These are phyloP conservation scores for Rhizopogon vulgaris DNA, from an alignment of 768 basidiomycete genomes.

Conservation along the genomic window DNA sequence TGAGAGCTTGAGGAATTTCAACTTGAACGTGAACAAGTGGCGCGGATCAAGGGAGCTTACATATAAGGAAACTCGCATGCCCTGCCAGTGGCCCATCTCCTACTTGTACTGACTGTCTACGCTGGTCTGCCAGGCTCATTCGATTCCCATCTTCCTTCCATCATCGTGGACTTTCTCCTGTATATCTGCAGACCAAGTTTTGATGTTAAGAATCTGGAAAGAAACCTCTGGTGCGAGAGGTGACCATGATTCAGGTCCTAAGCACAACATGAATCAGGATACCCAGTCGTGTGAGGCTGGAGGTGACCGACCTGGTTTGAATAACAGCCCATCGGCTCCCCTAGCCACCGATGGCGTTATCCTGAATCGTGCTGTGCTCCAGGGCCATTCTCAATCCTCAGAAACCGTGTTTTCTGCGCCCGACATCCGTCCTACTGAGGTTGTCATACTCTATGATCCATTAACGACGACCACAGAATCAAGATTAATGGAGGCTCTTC, in stretches of 20 bases:
- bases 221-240: conserved; percentile 39
- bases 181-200: background rate
- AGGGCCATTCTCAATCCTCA: conserved; percentile 8
- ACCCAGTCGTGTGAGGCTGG: conserved; percentile 22
- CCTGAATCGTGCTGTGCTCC: conserved; percentile 4
- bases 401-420: conserved; percentile 26
- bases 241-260: conserved; percentile 2
- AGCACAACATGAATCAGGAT: conserved; percentile 15
- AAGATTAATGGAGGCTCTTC: conserved; percentile 42
- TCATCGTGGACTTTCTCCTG: background rate
- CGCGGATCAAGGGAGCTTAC: too few species aligned
- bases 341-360: conserved; percentile 7
- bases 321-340: conserved; percentile 12
- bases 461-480: conserved; percentile 29
- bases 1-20: background rate
- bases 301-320: conserved; percentile 19
- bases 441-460: conserved; percentile 50
- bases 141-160: background rate
- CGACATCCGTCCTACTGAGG: conserved; percentile 40
- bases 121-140: background rate
- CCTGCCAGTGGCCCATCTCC: too few species aligned
- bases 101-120: too few species aligned
- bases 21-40: too few species aligned
- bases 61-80: too few species aligned
- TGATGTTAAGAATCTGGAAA: conserved; percentile 49